Evolutionary conservation across 495 filamentous ascomycete genomes (phyloP), one percentile per base, ranked within the genome.

Genomic region (Chaetomium cochliodes): DNA sequence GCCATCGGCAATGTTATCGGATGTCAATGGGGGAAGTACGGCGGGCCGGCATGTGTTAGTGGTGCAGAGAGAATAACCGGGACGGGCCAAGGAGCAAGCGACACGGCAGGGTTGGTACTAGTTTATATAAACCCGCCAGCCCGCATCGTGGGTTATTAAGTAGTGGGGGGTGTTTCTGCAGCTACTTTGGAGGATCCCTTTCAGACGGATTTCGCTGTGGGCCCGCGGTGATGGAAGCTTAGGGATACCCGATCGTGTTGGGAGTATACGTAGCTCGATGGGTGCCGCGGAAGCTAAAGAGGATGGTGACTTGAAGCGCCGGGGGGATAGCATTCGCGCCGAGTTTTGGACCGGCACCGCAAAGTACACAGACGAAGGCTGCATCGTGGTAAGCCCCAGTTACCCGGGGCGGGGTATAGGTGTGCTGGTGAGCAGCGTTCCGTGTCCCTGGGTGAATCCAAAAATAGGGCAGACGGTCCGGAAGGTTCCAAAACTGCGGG

Each of bases 11-110:
- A 55, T 50, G 58, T 56, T 33, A 56, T 63, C 65, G 68, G 68
- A 64, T 55, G 54, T 60, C 25, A 16, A 65, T 70, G 65, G 65
- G 68, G 68, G 42, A 68, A 61, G 53, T 30, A 50, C 22, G 55
- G 22, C 16, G 15, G 53, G 63, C 23, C 39, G 37, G 63, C 63
- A 65, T 23, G 58, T 18, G 49, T 23, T 26, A 28, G 47, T 20
- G 42, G 13, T 12, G 41, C 37, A 44, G 25, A 51, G 51, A 62
- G n/a, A 33, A 57, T 26, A 67, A 44, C 66, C 66, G 64, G 60
- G 26, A 56, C 47, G 58, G 51, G 42, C 16, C 22, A 58, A 39
- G 23, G 33, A n/a, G 51, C 63, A 55, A 52, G 57, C 57, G 42
- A 59, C 25, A 47, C 41, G 42, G 42, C 41, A 22, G 42, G 41